These are phyloP conservation scores for Aureobasidium melanogenum DNA, from an alignment of 2,329 filamentous ascomycete genomes.

Conservation along the genomic window DNA sequence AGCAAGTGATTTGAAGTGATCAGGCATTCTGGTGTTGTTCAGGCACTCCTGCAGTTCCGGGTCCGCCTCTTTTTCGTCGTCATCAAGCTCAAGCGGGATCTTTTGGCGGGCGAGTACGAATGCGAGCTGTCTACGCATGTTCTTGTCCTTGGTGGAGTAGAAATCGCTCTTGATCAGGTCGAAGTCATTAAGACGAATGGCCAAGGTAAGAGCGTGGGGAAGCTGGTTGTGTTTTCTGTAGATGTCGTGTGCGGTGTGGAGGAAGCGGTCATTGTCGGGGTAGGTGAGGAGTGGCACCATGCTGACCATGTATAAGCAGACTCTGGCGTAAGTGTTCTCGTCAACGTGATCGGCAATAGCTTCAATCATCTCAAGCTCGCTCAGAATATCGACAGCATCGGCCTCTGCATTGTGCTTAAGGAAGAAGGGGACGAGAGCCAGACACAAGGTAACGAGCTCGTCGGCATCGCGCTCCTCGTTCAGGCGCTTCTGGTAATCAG, in stretches of 20 bases:
- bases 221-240: conserved; percentile 90
- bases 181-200: conserved; percentile 84
- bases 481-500: conserved; percentile 83
- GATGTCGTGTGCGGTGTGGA: conserved; percentile 84
- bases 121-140: conserved; percentile 84
- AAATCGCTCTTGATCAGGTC: conserved; percentile 73
- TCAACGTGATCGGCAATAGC: conserved; percentile 82
- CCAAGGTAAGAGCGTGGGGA: conserved; percentile 85
- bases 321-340: conserved; percentile 83
- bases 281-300: conserved; percentile 98
- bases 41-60: conserved; percentile 72
- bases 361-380: conserved; percentile 95
- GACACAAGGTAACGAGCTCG: conserved; percentile 76
- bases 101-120: conserved; percentile 88
- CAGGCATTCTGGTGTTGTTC: conserved; percentile 77
- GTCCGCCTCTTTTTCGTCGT: conserved; percentile 58
- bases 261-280: conserved; percentile 92
- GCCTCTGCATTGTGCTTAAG: conserved; percentile 96
- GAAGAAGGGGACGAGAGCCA: conserved; percentile 85
- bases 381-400: conserved; percentile 93
- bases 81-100: conserved; percentile 65
- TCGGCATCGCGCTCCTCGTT: conserved; percentile 74
- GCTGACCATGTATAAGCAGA: conserved; percentile 96
- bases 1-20: conserved; percentile 86
- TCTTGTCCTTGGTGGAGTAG: conserved; percentile 66